phyloP scores from a whole-genome alignment of 2,329 filamentous ascomycete species.

The Aspergillus ochraceus region DNA sequence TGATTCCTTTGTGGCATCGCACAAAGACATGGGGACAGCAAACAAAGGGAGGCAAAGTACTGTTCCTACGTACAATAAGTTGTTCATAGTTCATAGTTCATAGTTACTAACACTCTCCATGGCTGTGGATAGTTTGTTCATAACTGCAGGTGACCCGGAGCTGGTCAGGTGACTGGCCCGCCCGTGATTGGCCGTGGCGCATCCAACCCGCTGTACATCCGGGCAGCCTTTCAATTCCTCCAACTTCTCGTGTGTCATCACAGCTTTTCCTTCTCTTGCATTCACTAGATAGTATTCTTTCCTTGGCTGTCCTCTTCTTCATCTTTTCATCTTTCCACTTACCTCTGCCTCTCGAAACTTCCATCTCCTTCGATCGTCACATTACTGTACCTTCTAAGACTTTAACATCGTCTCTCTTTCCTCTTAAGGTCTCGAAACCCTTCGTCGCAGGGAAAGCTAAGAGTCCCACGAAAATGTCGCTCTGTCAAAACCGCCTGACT shows the following conservation, averaged over 20 bases:
- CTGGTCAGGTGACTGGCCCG: slow-evolving; percentile 11
- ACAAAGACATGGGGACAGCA: not conserved
- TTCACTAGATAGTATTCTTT: too few species aligned
- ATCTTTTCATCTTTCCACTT: too few species aligned
- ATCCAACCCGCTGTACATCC: slow-evolving; percentile 13
- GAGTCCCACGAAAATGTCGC: slow-evolving; percentile 61
- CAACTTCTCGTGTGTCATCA: not conserved
- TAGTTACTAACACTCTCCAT: too few species aligned
- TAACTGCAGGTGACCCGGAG: too few species aligned
- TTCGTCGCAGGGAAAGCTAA: not conserved
- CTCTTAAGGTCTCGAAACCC: not conserved
- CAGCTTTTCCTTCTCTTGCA: not conserved
- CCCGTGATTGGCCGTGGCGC: slow-evolving; percentile 21
- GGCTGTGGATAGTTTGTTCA: too few species aligned
- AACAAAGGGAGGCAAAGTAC: not conserved
- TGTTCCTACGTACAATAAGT: too few species aligned
- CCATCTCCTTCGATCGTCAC: not conserved
- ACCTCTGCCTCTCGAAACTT: too few species aligned
- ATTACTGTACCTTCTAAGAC: too few species aligned
- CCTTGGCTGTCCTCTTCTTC: too few species aligned
- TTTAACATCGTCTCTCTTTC: not conserved
- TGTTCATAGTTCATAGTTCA: too few species aligned
- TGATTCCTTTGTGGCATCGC: not conserved
- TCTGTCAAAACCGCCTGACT: slow-evolving; percentile 83
- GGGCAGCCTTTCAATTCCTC: not conserved